These are phyloP conservation scores for Aspergillus asperescens DNA, from an alignment of 495 filamentous ascomycete species.

Conservation along the genomic window DNA sequence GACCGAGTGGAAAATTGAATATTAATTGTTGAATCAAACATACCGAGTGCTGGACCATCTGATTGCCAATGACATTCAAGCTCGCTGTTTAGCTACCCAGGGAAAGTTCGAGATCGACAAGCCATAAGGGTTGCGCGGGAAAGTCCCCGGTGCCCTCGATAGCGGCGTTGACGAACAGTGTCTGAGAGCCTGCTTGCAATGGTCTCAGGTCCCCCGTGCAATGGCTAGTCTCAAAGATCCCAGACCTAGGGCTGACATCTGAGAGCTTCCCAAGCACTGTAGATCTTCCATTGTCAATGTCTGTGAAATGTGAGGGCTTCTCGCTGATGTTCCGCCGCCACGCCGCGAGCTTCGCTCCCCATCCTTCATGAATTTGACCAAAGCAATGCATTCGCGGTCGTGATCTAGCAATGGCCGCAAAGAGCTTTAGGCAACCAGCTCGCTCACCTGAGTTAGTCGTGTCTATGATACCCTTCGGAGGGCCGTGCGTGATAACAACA, in stretches of 20 bases:
- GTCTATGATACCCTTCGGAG: conserved; percentile 55
- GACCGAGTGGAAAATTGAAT: too few relatives aligned
- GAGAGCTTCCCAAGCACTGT: conserved; percentile 36
- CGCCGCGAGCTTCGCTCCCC: conserved; percentile 56
- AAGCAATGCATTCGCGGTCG: conserved; percentile 62
- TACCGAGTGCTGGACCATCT: too few relatives aligned
- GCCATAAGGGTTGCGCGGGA: conserved; percentile 44
- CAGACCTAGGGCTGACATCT: conserved; percentile 13
- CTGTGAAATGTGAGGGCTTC: conserved; percentile 37
- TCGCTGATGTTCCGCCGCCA: conserved; percentile 41
- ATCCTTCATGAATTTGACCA: conserved; percentile 67
- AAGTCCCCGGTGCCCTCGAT: conserved; percentile 35
- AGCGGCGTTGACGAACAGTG: conserved; percentile 64
- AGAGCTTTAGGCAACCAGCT: conserved; percentile 54
- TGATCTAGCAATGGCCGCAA: conserved; percentile 48
- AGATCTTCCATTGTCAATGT: conserved; percentile 46
- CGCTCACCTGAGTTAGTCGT: conserved; percentile 23
- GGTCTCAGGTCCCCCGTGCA: conserved; percentile 28
- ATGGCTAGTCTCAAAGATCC: conserved; percentile 25
- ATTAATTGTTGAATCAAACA: too few relatives aligned
- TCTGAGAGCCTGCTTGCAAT: conserved; percentile 41
- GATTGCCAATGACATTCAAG: too few relatives aligned
- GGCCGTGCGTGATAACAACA: conserved; percentile 64
- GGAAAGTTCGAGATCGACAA: conserved; percentile 51
- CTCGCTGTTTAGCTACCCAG: too few relatives aligned